Conservation (phyloP, 2,329 filamentous ascomycete genomes). For the Neurospora sp. region DNA sequence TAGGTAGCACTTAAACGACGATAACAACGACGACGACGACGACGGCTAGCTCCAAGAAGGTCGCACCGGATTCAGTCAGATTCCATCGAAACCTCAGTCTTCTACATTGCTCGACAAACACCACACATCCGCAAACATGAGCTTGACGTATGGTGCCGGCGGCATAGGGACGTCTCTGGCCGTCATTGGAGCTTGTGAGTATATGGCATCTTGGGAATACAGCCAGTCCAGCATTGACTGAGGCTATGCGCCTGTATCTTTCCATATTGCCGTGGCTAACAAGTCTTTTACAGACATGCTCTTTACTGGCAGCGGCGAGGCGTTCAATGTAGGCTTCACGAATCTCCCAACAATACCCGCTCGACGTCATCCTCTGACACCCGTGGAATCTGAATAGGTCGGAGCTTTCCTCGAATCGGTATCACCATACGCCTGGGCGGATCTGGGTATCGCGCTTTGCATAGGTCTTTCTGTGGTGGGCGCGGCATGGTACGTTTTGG, state of each 20-base stretch:
- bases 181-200: conserved; percentile 72
- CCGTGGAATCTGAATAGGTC: conserved; percentile 44
- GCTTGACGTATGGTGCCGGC: conserved; percentile 61
- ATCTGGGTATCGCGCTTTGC: conserved; percentile 82
- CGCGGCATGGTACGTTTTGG: conserved; percentile 75
- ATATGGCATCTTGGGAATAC: conserved; percentile 7
- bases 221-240: neutral
- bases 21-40: neutral
- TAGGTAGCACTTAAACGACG: neutral
- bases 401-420: conserved; percentile 90
- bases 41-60: neutral
- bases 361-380: neutral
- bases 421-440: conserved; percentile 90
- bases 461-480: conserved; percentile 94
- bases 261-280: conserved; percentile 14
- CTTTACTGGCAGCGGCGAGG: conserved; percentile 90
- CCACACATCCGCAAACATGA: conserved; percentile 43
- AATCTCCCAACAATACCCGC: neutral
- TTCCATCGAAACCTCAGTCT: neutral
- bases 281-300: conserved; percentile 69
- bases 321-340: conserved; percentile 67
- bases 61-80: neutral
- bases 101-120: neutral
- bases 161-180: conserved; percentile 58
- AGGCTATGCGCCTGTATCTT: neutral